Conservation (phyloP, 441 rosid genomes). For the Populus hybrid region DNA sequence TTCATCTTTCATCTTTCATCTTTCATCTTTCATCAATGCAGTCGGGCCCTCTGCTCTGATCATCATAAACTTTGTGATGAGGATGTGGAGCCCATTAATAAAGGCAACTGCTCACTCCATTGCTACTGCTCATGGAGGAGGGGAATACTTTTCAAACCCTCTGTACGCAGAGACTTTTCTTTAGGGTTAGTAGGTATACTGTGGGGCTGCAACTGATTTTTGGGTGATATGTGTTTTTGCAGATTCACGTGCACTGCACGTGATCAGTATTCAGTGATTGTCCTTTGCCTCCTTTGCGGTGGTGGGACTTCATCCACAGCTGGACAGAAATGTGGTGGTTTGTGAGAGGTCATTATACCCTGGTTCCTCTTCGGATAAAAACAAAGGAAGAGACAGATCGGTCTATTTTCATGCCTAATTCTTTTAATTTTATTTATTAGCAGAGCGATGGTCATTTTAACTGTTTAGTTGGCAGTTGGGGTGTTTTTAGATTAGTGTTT, state of each 20-base stretch:
- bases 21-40: not conserved
- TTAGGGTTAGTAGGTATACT: not conserved
- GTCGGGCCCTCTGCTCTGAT: slow-evolving; percentile 2
- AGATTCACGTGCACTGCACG: slow-evolving; percentile 31
- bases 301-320: not conserved
- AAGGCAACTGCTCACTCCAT: slow-evolving; percentile 21
- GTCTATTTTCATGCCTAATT: not conserved
- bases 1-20: not conserved
- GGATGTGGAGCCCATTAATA: slow-evolving; percentile 7
- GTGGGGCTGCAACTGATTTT: slow-evolving; percentile 19
- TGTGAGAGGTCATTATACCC: not conserved
- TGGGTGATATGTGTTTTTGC: not conserved
- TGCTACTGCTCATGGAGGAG: not conserved
- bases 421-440: not conserved
- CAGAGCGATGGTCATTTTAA: too few relatives aligned
- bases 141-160: slow-evolving; percentile 13
- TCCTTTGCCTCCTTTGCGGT: not conserved
- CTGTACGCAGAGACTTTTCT: slow-evolving; percentile 21
- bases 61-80: not conserved
- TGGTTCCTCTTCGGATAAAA: not conserved
- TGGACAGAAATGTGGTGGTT: not conserved
- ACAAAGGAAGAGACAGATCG: not conserved
- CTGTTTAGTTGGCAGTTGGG: too few relatives aligned
- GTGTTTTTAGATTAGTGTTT: too few relatives aligned
- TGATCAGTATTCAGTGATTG: slow-evolving; percentile 1